These are phyloP conservation scores for Tetrahymena thermophila DNA, from an alignment of 73 alveolate species.

Conservation along the genomic window DNA sequence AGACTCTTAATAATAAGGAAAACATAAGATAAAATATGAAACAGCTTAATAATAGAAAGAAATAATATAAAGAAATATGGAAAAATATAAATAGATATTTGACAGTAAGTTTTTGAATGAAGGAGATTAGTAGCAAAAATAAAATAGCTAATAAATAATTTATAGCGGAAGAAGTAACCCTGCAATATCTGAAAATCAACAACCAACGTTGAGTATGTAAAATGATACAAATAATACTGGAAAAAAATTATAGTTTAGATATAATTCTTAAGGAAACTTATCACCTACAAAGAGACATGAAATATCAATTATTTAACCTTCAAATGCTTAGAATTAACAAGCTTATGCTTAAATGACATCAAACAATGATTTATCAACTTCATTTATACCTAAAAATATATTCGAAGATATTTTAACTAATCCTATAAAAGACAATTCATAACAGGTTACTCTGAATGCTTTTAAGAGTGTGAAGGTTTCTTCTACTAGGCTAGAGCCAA, in stretches of 20 bases:
- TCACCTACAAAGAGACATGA: not conserved
- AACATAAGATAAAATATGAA: not conserved
- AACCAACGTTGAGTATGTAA: not conserved
- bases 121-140: not conserved
- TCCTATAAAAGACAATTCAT: not conserved
- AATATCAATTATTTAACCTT: not conserved
- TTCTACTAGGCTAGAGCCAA: not conserved
- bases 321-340: not conserved
- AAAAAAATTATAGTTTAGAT: not conserved
- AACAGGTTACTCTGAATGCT: not conserved
- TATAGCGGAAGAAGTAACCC: not conserved
- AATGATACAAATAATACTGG: not conserved
- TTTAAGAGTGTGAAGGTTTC: not conserved
- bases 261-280: not conserved
- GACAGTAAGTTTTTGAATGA: not conserved
- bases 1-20: not conserved
- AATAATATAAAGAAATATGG: not conserved
- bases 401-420: not conserved
- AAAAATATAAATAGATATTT: not conserved
- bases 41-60: not conserved
- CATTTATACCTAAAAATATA: not conserved
- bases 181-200: not conserved
- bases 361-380: not conserved
- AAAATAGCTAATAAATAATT: not conserved
- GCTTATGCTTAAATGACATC: not conserved